Percentiles rank a stretch among this genome's conserved stretches.
These are phyloP conservation scores for Chlorella sp. DNA, from an alignment of 139 green algal genomes.

Conservation along the genomic window DNA sequence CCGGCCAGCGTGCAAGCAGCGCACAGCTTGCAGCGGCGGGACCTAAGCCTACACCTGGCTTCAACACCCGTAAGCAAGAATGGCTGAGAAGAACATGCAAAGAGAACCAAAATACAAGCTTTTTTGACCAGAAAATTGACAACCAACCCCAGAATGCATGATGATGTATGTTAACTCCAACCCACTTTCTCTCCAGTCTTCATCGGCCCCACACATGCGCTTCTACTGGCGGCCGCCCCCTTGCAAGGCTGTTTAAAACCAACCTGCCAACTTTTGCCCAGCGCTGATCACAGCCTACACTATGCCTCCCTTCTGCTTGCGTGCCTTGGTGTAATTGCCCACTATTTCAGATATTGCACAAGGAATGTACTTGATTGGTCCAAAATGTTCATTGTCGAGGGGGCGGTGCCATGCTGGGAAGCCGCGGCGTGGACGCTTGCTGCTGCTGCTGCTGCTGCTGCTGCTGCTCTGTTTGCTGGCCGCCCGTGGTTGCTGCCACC, in stretches of 20 bases:
- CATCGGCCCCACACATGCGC: neutral
- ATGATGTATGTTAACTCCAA: neutral
- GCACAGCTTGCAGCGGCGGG: no score
- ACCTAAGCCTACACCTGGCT: no score
- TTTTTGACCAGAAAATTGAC: neutral
- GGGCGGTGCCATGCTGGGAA: slow-evolving; percentile 15
- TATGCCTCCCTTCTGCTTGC: no score
- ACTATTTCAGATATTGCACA: no score
- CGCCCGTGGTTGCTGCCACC: neutral
- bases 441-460: slow-evolving; percentile 17
- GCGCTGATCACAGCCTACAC: no score
- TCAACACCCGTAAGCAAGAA: neutral
- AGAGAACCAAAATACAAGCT: no score
- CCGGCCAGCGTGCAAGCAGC: no score
- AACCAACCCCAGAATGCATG: neutral
- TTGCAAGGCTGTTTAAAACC: neutral
- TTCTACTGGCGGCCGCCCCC: neutral
- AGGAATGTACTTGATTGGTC: neutral
- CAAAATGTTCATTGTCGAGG: neutral
- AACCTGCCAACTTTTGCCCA: no score
- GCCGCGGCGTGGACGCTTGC: neutral
- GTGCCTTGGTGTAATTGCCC: no score
- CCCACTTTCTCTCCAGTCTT: neutral
- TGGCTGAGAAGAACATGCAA: no score
- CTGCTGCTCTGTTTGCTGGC: neutral